Conservation (phyloP, 176 grass and related monocot species). For the Luzula sylvatica region DNA sequence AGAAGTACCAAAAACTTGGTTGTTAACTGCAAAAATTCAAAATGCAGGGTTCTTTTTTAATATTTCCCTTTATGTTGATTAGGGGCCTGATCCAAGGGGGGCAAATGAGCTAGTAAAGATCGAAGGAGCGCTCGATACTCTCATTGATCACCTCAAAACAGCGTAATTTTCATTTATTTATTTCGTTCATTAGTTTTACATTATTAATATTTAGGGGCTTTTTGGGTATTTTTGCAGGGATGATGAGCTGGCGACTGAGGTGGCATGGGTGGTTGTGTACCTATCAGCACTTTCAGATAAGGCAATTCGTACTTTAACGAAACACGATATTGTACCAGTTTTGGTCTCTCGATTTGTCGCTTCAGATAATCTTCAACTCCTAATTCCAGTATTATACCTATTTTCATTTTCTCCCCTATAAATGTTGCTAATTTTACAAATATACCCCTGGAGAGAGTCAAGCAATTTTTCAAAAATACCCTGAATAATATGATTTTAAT, state of each 20-base stretch:
- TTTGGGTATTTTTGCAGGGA: constrained; percentile 64
- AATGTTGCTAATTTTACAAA: not conserved
- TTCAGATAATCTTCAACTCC: constrained; percentile 73
- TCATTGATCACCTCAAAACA: constrained; percentile 48
- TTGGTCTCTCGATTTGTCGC: constrained; percentile 46
- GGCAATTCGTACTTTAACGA: constrained; percentile 37
- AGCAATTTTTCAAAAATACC: not conserved
- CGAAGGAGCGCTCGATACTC: constrained; percentile 53
- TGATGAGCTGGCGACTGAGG: constrained; percentile 82
- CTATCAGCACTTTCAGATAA: constrained; percentile 89
- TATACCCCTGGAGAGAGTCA: not conserved
- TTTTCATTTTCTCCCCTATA: constrained; percentile 5
- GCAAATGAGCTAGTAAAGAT: constrained; percentile 60
- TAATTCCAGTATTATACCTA: constrained; percentile 60
- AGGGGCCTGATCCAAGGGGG: constrained; percentile 82
- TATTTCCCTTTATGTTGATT: constrained; percentile 17
- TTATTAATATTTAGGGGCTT: not conserved
- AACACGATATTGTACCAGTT: constrained; percentile 52
- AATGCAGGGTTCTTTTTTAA: too few species aligned
- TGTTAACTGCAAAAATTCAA: too few species aligned
- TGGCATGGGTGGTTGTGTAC: constrained; percentile 94
- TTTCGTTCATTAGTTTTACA: not conserved
- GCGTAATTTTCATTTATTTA: constrained; percentile 40
- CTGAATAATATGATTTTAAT: constrained; percentile 12
- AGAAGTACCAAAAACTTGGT: too few species aligned